Evolutionary conservation across 116 monocot genomes (phyloP).

Genomic region (Papilionanthe hybrid): DNA sequence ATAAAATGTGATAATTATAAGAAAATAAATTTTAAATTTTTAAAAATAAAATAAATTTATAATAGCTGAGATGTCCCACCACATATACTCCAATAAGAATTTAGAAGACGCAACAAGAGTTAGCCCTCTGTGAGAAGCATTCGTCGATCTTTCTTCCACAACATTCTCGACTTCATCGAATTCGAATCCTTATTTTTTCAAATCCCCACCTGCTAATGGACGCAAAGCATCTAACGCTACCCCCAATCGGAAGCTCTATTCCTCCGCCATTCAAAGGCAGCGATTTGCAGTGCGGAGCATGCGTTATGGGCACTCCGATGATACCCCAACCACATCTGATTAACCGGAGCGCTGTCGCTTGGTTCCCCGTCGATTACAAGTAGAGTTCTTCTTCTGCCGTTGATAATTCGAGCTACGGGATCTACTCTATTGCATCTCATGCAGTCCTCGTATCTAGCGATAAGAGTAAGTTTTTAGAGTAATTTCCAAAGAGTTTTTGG

Average conservation of each 20-base stretch:
- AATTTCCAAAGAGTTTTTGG: neutral
- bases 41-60: too few relatives aligned
- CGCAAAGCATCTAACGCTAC: neutral
- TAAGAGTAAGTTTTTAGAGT: slow-evolving; percentile 26
- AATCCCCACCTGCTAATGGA: neutral
- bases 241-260: neutral
- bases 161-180: neutral
- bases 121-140: too few relatives aligned
- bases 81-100: too few relatives aligned
- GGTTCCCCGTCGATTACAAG: neutral
- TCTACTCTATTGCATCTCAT: neutral
- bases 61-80: too few relatives aligned
- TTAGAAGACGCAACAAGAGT: too few relatives aligned
- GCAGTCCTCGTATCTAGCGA: slow-evolving; percentile 22
- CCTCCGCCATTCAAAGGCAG: neutral
- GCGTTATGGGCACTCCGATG: slow-evolving; percentile 9
- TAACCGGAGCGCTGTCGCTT: neutral
- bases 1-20: too few relatives aligned
- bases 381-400: neutral
- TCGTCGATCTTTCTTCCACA: too few relatives aligned
- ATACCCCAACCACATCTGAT: neutral
- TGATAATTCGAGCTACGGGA: neutral
- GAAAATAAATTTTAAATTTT: too few relatives aligned
- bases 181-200: neutral
- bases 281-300: neutral